Conservation (phyloP, 2,329 filamentous ascomycete species). For the Neofusicoccum umdonicola region DNA sequence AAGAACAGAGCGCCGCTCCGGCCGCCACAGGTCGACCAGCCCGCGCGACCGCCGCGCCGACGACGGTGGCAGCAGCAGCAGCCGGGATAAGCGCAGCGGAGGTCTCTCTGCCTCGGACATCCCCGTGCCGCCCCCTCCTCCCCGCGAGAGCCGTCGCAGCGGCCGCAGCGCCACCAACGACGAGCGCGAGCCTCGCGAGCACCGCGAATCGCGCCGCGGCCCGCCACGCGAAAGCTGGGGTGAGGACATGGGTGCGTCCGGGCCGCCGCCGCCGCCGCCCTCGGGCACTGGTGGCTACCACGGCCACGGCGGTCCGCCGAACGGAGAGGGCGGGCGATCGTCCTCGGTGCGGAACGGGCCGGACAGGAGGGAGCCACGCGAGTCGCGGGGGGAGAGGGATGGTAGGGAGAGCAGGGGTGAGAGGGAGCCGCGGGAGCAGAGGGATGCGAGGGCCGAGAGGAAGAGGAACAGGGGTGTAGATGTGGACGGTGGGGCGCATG, state of each 20-base stretch:
- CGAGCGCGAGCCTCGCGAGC: neutral
- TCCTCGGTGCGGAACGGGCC: neutral
- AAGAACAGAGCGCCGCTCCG: conserved; percentile 2
- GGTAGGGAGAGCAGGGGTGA: neutral
- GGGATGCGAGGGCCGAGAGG: neutral
- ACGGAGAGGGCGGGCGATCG: neutral
- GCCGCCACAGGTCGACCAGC: conserved; percentile 8
- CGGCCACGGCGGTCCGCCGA: neutral
- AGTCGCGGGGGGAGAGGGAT: neutral
- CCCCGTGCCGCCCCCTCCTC: neutral
- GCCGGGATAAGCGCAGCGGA: neutral
- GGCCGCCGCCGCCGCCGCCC: neutral
- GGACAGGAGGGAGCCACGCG: neutral
- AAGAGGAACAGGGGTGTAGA: conserved; percentile 1
- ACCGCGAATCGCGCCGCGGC: neutral
- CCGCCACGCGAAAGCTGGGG: neutral
- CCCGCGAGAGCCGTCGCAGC: neutral
- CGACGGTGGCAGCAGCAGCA: neutral
- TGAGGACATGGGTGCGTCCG: neutral
- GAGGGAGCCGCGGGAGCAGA: neutral
- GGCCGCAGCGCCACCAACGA: neutral
- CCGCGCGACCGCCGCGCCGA: neutral
- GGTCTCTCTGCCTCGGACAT: neutral
- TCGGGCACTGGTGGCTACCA: neutral
- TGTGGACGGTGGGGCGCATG: neutral